Evolutionary conservation across 495 filamentous ascomycete species (phyloP).

Genomic region (Penicilliopsis zonata): DNA sequence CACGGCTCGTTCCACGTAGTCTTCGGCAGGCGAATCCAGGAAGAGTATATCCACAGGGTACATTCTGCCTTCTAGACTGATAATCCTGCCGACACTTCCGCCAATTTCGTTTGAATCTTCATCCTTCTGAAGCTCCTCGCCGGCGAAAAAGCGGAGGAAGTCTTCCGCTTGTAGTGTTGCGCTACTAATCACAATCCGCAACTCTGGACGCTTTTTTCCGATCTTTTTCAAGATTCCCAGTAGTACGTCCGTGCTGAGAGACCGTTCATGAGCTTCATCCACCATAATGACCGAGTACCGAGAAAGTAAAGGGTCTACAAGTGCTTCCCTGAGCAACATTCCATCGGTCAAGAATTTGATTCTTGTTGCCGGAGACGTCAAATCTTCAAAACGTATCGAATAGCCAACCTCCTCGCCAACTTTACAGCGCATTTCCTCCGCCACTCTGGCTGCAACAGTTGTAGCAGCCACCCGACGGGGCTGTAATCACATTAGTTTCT

Average conservation of each 20-base stretch:
- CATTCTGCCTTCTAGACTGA: conserved; percentile 82
- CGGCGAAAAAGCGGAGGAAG: conserved; percentile 73
- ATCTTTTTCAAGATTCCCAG: conserved; percentile 96
- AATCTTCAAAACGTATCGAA: conserved; percentile 91
- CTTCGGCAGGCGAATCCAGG: conserved; percentile 65
- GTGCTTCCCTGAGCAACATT: conserved; percentile 81
- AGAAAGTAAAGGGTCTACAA: conserved; percentile 85
- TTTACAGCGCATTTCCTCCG: conserved; percentile 84
- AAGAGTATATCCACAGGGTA: conserved; percentile 88
- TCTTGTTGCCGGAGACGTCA: conserved; percentile 73
- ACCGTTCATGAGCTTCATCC: conserved; percentile 95
- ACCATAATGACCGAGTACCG: conserved; percentile 98
- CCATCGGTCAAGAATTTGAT: conserved; percentile 98
- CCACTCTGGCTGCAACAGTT: conserved; percentile 81
- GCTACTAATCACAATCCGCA: conserved; percentile 86
- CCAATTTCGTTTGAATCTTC: conserved; percentile 26
- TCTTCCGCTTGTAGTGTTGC: conserved; percentile 88
- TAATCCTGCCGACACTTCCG: conserved; percentile 52
- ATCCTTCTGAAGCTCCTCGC: conserved; percentile 26
- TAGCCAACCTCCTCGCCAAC: conserved; percentile 94
- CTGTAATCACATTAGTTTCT: conserved; percentile 31
- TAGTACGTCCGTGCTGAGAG: conserved; percentile 86
- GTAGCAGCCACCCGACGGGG: conserved; percentile 88
- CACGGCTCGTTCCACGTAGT: conserved; percentile 81
- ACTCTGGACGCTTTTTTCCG: conserved; percentile 62